Base-by-base conservation (phyloP, 2,329 filamentous ascomycete genomes). In the Claviceps africana region DNA sequence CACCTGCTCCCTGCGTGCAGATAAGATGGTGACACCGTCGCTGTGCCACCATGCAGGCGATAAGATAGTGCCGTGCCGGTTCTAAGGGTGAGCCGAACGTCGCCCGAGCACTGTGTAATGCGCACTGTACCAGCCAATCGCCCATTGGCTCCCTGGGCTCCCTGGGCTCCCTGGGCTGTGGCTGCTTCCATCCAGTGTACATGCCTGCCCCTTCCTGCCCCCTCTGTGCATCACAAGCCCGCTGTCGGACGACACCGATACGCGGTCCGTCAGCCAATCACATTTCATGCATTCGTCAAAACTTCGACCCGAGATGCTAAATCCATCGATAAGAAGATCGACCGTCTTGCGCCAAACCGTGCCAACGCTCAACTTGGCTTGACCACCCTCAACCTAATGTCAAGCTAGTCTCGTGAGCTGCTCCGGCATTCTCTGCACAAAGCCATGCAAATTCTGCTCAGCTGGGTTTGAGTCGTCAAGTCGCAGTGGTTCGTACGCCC, bases 211-310 rank as follows among this genome's bases (percentile, higher is more conserved):
- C 33, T 37, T 15, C 21, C 33, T n/a, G 30, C 15, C 40, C 31
- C 19, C 40, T 40, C 25, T 15, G 43, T 53, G 53, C 51, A 48
- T 55, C 53, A 55, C 40, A 51, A 39, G 48, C 53, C 53, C 48
- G 48, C 48, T 46, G 45, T 44, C 53, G 51, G 39, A 42, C 30
- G 43, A 49, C 37, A 21, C 53, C 48, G 50, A 53, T 47, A 55
- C 47, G 35, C 47, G 48, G n/a, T n/a, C n/a, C n/a, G 22, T 15
- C 37, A 48, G 47, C 53, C 53, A 54, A 54, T 54, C 47, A 54
- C 7, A 25, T 21, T 43, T 28, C 33, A 39, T 13, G 30, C 15
- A 47, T 54, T 48, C 51, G 35, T 37, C 47, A 48, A 46, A 52
- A 48, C 22, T 31, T 28, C n/a, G 39, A 51, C 45, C 40, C 42